Base-by-base conservation (phyloP, 352 stramenopile species). In the Globisporangium rhizosaccharum region DNA sequence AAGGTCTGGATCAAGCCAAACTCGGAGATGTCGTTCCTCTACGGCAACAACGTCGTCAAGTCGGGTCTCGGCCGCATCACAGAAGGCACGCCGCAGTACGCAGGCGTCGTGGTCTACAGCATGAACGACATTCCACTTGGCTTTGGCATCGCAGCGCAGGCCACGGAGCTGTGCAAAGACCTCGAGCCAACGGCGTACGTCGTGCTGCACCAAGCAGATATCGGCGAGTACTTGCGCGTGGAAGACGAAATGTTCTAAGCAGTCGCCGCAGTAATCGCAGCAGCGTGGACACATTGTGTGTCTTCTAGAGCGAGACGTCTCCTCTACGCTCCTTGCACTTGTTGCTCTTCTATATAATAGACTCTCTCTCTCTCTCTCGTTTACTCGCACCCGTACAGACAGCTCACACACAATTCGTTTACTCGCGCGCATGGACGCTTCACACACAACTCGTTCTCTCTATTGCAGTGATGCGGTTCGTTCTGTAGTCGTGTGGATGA, bases 1-100 rank as follows among this genome's bases (percentile, higher is more conserved):
- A 99, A 99, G 75, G 97, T 99, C 30, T 99, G 97, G 97, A 96
- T 99, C 53, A 99, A 99, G 81, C 93, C 96, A 28, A 98, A 96
- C 74, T 96, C 96, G 62, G 97, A 99, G 84, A 99, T 99, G 97
- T 97, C 86, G 15, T 99, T 99, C 79, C 74, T 99, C 26, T 99
- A 99, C 71, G 97, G 97, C 62, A 99, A 99, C 78, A 96, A 99
- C 76, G 88, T 99, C 14, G 90, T 97, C 60, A 99, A 99, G 82
- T 97, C 88, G 30, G 97, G 97, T 56, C 81, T 99, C 33, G 96
- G 90, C 30, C 82, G 96, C 50, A 99, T 99, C 78, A 99, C 97
- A 36, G 97, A 99, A 63, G 88, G 83, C 56, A 98, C 91, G 53
- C 96, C 96, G 26, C 96, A 99, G 85, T 99, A 99, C 85, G 96